Conservation (phyloP, 1,284 basidiomycete species). For the Fistulinella cinereoalba region DNA sequence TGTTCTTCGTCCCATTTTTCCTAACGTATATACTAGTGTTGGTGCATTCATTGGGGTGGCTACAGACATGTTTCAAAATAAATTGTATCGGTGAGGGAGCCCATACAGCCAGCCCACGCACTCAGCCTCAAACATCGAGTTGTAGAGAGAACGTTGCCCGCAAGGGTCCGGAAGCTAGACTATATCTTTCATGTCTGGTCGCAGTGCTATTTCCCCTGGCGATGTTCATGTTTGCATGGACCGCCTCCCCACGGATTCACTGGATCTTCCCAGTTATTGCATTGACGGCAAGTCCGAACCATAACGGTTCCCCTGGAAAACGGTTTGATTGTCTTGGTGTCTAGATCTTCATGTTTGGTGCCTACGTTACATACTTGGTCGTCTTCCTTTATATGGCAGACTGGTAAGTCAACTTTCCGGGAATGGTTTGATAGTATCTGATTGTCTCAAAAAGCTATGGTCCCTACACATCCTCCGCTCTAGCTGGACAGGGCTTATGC, state of each 20-base stretch:
- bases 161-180: slow-evolving; percentile 60
- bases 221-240: slow-evolving; percentile 52
- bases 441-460: slow-evolving; percentile 48
- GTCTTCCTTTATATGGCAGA: slow-evolving; percentile 72
- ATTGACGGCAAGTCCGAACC: slow-evolving; percentile 37
- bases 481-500: slow-evolving; percentile 71
- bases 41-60: slow-evolving; percentile 59
- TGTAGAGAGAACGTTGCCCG: slow-evolving; percentile 30
- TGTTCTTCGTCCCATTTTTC: not conserved
- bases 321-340: not conserved
- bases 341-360: slow-evolving; percentile 53
- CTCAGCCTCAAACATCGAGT: not conserved
- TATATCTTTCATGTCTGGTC: slow-evolving; percentile 53
- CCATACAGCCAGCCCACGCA: not conserved
- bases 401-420: slow-evolving; percentile 42
- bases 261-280: slow-evolving; percentile 47
- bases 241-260: slow-evolving; percentile 14
- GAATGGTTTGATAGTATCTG: not conserved
- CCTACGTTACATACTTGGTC: slow-evolving; percentile 59
- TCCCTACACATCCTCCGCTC: slow-evolving; percentile 69
- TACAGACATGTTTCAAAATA: slow-evolving; percentile 61
- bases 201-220: slow-evolving; percentile 50
- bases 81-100: slow-evolving; percentile 58
- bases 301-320: not conserved
- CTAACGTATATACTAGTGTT: slow-evolving; percentile 41